Evolutionary conservation across 345 rosid species (phyloP).

Genomic region (Salix caprea): DNA sequence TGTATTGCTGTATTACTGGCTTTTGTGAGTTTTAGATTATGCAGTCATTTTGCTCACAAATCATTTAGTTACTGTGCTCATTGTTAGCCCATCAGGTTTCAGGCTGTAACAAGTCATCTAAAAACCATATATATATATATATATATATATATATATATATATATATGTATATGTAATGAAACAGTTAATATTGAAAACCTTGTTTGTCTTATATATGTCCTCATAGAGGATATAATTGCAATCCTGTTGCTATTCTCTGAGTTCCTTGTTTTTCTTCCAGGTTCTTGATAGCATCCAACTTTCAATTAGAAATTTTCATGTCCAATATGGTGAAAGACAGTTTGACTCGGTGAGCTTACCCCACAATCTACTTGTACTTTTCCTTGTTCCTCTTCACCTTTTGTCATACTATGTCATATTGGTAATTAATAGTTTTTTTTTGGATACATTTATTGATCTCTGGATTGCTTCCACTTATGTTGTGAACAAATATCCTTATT

Average conservation of each 20-base stretch:
- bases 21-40: too few relatives aligned
- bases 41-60: too few relatives aligned
- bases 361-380: not conserved
- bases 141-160: too few relatives aligned
- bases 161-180: too few relatives aligned
- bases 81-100: too few relatives aligned
- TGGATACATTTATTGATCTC: not conserved
- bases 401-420: not conserved
- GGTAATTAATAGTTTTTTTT: not conserved
- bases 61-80: too few relatives aligned
- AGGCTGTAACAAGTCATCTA: too few relatives aligned
- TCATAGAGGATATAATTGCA: not conserved
- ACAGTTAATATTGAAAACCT: too few relatives aligned
- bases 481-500: not conserved
- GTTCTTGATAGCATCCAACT: constrained; percentile 82
- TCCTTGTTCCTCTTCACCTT: not conserved
- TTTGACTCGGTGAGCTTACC: constrained; percentile 50
- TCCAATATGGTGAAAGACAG: constrained; percentile 50
- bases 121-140: too few relatives aligned
- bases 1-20: not conserved
- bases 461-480: not conserved
- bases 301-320: constrained; percentile 71
- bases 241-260: not conserved
- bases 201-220: constrained; percentile 3
- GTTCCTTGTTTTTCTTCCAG: constrained; percentile 31